phyloP scores from a whole-genome alignment of 805 yeast genomes.

The Wickerhamiella hasegawae region DNA sequence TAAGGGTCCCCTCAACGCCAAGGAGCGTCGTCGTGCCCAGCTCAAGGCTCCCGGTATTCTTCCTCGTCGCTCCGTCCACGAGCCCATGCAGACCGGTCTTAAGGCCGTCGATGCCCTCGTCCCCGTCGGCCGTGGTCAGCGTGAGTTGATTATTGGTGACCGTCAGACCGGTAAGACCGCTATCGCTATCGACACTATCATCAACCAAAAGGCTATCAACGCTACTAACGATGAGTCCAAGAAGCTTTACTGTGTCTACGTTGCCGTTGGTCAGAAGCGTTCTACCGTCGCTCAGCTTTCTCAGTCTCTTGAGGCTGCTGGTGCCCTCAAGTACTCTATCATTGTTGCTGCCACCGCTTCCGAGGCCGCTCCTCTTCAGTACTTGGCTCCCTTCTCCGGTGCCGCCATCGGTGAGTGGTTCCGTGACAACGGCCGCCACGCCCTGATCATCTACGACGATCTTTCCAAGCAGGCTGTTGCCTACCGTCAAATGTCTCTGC shows the following conservation, averaged over 20 bases:
- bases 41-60: conserved; percentile 99
- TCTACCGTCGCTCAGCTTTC: conserved; percentile 99
- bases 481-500: conserved; percentile 96
- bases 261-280: conserved; percentile 99
- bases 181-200: conserved; percentile 94
- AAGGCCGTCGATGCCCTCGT: conserved; percentile 98
- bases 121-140: conserved; percentile 99
- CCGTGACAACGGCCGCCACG: conserved; percentile 99
- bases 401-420: conserved; percentile 99
- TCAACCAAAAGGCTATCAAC: conserved; percentile 99
- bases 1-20: conserved; percentile 92
- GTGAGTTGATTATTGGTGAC: conserved; percentile 99
- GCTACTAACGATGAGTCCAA: conserved; percentile 84
- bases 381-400: conserved; percentile 99
- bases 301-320: conserved; percentile 96
- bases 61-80: conserved; percentile 96
- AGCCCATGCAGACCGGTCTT: conserved; percentile 99
- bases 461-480: conserved; percentile 99
- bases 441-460: conserved; percentile 93
- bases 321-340: conserved; percentile 94
- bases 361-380: conserved; percentile 99
- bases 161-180: conserved; percentile 99
- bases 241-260: conserved; percentile 99
- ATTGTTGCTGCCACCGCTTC: conserved; percentile 99
- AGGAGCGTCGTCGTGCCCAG: conserved; percentile 84